Base-by-base conservation (phyloP, 768 basidiomycete genomes). In the Pholiota conissans region DNA sequence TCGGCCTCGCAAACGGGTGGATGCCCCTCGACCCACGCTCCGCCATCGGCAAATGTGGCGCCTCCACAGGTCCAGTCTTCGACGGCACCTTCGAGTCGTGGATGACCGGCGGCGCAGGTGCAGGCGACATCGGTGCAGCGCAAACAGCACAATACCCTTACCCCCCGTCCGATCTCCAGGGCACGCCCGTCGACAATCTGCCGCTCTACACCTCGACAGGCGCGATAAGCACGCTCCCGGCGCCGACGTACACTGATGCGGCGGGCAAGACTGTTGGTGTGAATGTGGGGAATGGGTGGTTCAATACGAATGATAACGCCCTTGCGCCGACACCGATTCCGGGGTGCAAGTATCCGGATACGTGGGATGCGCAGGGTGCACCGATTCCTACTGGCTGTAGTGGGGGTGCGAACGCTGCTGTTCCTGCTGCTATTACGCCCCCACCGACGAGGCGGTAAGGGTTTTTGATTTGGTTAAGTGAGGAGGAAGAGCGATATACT, bases 141-240 rank as follows among this genome's bases (percentile, higher is more conserved):
- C 52, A 73, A 68, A 61, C 80, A 61, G 60, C 68, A 1, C 65
- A 69, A 16, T 79, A 74, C 59, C 71, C 78, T 32, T 92, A 86
- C 85, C 90, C 90, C 28, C 89, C 90, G 14, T 68, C 80, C 9
- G 65, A 76, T 16, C 78, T 91, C 48, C 66, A 63, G 5, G 63
- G 65, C 13, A 76, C 69, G 37, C 73, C 78, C 54, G 80, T 72
- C 3, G 66, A 76, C 18, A 60, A 65, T 22, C 71, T 91, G 5
- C 91, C 90, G 0, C 76, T 81, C 5, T 92, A 91, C 69, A 88
- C 89, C 1, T 73, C 81, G 3, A 90, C 89, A 0, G 90, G 86
- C 13, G 73, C 85, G 8, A 79, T 79, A 34, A 79, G 79, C 27
- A 84, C 82, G 11, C 80, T 88, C 61, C 79, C 85, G 0, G 69